phyloP scores from a whole-genome alignment of 2,329 filamentous ascomycete genomes.

The Pseudogymnoascus sp. region DNA sequence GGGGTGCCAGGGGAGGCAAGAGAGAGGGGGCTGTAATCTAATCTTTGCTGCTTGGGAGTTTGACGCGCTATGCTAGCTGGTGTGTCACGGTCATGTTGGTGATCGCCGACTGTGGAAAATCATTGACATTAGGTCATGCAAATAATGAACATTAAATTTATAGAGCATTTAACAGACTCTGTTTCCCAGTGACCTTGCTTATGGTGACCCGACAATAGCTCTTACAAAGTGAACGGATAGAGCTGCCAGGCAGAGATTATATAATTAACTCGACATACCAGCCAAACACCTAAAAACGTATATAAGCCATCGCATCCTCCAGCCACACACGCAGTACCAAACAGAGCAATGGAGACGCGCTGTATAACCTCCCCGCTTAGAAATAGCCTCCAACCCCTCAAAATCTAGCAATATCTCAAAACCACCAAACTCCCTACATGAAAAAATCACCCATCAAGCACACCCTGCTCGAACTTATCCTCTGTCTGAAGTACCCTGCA shows the following conservation, averaged over 20 bases:
- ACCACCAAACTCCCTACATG: neutral
- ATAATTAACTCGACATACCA: neutral
- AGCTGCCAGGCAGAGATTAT: neutral
- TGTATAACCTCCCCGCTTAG: neutral
- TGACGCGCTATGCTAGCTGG: constrained; percentile 4
- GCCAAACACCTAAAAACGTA: neutral
- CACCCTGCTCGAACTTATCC: constrained; percentile 2
- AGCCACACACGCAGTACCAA: neutral
- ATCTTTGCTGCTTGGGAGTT: constrained; percentile 5
- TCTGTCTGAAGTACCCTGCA: neutral
- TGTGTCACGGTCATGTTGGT: neutral
- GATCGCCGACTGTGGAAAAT: neutral
- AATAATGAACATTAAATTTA: constrained; percentile 6
- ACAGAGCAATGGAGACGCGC: neutral
- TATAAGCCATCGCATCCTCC: neutral
- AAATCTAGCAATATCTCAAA: neutral
- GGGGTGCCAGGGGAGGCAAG: neutral
- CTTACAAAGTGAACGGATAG: neutral
- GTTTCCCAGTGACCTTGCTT: neutral
- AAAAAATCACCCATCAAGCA: neutral
- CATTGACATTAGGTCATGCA: constrained; percentile 4
- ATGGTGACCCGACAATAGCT: neutral
- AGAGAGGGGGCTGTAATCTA: neutral
- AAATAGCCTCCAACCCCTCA: neutral
- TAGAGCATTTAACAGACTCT: neutral